A percentile compares a stretch with the other conserved stretches of the same genome.
These are phyloP conservation scores for Chaetomium globosum DNA, from an alignment of 2,329 filamentous ascomycete genomes.

Conservation along the genomic window DNA sequence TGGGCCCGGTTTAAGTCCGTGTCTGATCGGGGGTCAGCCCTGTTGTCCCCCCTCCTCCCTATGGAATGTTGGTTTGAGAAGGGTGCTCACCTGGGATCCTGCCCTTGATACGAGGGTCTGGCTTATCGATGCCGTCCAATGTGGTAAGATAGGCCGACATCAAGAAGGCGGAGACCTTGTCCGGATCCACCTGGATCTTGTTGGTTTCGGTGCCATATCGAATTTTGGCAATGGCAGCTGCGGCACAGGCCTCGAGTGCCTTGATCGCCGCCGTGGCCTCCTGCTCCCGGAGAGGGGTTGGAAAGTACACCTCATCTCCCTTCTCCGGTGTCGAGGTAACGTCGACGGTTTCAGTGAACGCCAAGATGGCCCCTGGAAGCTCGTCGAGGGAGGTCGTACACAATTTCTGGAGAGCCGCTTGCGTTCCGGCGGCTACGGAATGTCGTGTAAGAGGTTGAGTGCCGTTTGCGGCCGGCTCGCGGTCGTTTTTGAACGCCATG, in stretches of 20 bases:
- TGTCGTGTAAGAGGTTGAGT: constrained; percentile 27
- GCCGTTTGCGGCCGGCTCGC: constrained; percentile 3
- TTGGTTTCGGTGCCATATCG: constrained; percentile 49
- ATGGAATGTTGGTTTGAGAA: neutral
- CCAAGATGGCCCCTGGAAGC: constrained; percentile 41
- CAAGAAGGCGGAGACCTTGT: constrained; percentile 56
- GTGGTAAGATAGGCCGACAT: constrained; percentile 62
- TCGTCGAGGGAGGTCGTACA: constrained; percentile 38
- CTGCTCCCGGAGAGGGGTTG: constrained; percentile 48
- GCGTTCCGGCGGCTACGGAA: constrained; percentile 42
- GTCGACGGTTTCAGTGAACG: constrained; percentile 37
- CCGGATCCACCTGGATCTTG: constrained; percentile 55
- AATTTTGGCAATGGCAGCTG: constrained; percentile 61
- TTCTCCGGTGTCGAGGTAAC: constrained; percentile 40
- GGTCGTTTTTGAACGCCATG: constrained; percentile 10
- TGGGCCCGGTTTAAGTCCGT: constrained; percentile 73
- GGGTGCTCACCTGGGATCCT: constrained; percentile 39
- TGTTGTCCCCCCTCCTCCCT: constrained; percentile 33
- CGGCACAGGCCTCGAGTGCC: constrained; percentile 61
- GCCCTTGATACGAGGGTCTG: constrained; percentile 51
- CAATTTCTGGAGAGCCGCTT: constrained; percentile 39
- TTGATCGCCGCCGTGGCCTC: constrained; percentile 54
- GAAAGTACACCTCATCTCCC: constrained; percentile 44
- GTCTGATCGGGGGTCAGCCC: constrained; percentile 51
- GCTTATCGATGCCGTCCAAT: constrained; percentile 55